These are phyloP conservation scores for Rhynchosporium secalis DNA, from an alignment of 2,329 filamentous ascomycete species.

Conservation along the genomic window DNA sequence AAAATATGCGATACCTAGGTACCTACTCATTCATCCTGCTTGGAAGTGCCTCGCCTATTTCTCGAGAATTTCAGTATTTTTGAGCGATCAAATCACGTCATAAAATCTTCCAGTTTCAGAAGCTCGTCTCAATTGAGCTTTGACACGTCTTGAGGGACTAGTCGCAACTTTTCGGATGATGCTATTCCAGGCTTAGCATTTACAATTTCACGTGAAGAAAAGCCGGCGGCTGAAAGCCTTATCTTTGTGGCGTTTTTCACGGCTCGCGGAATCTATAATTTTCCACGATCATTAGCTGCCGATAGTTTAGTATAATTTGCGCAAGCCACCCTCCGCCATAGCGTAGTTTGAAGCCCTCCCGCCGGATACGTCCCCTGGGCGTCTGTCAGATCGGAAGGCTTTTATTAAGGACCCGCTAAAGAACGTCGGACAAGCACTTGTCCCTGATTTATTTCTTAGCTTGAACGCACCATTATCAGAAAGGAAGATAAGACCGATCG, in stretches of 20 bases:
- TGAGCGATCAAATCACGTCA: neutral
- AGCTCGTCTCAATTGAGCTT: neutral
- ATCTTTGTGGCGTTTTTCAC: too few relatives aligned
- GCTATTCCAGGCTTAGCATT: constrained; percentile 8
- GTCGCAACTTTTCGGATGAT: neutral
- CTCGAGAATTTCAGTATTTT: neutral
- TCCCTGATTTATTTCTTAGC: neutral
- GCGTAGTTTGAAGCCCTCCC: neutral
- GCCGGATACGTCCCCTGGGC: neutral
- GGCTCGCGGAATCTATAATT: neutral
- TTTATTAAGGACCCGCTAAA: neutral
- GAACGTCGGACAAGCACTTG: neutral
- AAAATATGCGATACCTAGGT: neutral
- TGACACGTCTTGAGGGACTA: neutral
- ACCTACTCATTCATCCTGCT: neutral
- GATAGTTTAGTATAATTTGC: neutral
- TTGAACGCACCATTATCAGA: neutral
- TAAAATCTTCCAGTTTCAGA: neutral
- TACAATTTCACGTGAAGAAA: neutral
- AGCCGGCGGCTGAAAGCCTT: neutral
- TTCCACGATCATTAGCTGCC: neutral
- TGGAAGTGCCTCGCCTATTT: neutral
- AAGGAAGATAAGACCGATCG: neutral
- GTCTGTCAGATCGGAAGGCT: constrained; percentile 7
- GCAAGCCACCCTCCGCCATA: neutral